Evolutionary conservation across 345 rosid genomes (phyloP).

Genomic region (Ricinus communis): DNA sequence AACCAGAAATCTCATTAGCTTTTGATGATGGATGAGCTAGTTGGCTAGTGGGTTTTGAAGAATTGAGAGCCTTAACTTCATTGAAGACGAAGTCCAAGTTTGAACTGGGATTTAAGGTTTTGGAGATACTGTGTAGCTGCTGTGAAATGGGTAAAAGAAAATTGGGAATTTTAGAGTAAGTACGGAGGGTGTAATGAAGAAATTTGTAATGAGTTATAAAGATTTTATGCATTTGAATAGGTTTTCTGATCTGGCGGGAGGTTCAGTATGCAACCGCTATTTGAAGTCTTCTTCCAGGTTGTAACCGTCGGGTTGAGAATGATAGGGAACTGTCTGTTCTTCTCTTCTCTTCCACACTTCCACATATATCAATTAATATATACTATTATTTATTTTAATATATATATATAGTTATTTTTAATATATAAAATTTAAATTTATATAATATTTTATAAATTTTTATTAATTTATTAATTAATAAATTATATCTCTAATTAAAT

Average conservation of each 20-base stretch:
- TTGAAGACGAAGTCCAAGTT: conserved; percentile 22
- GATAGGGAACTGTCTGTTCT: no score
- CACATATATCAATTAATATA: no score
- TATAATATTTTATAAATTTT: no score
- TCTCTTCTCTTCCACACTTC: no score
- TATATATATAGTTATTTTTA: no score
- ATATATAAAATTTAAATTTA: no score
- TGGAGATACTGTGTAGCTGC: conserved; percentile 26
- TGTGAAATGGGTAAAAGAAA: conserved; percentile 24
- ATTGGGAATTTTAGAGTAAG: conserved; percentile 9
- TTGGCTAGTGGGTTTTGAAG: conserved; percentile 28
- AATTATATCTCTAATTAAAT: no score
- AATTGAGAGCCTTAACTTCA: conserved; percentile 23
- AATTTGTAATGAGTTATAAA: conserved; percentile 22
- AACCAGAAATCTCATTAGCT: neutral
- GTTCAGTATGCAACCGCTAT: neutral
- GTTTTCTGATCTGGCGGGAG: conserved; percentile 15
- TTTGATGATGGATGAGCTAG: conserved; percentile 6
- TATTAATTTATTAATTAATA: no score
- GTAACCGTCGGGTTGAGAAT: neutral
- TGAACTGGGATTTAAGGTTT: conserved; percentile 23
- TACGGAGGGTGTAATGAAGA: conserved; percentile 19
- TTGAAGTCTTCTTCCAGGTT: neutral
- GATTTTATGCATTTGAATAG: conserved; percentile 32
- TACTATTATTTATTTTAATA: no score